A percentile compares a stretch with the other conserved stretches of the same genome.
These are phyloP conservation scores for Mycena floridula DNA, from an alignment of 768 basidiomycete genomes.

Conservation along the genomic window DNA sequence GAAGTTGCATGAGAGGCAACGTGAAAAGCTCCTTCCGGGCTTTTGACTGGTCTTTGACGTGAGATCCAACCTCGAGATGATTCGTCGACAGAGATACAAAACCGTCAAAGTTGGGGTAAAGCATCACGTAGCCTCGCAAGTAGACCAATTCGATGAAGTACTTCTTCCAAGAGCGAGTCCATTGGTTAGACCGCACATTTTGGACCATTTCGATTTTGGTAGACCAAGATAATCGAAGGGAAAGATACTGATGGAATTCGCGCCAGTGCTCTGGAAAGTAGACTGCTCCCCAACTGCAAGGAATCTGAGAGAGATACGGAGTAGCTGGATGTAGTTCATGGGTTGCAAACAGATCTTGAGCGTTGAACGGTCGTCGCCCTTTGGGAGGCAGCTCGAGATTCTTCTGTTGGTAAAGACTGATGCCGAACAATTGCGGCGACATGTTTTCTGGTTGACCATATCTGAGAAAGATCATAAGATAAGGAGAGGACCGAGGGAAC, in stretches of 20 bases:
- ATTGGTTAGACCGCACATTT: slow-evolving; percentile 70
- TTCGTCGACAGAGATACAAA: slow-evolving; percentile 84
- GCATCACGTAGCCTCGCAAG: slow-evolving; percentile 80
- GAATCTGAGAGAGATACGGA: slow-evolving; percentile 82
- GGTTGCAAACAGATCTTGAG: slow-evolving; percentile 48
- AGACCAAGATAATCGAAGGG: slow-evolving; percentile 57
- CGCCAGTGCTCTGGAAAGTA: slow-evolving; percentile 90
- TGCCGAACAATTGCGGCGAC: slow-evolving; percentile 58
- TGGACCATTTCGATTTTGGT: slow-evolving; percentile 53
- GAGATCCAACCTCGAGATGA: slow-evolving; percentile 79
- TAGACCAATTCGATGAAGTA: slow-evolving; percentile 85
- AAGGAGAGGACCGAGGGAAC: background rate
- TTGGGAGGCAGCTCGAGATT: slow-evolving; percentile 64
- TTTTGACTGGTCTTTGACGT: slow-evolving; percentile 55
- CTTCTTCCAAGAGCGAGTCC: slow-evolving; percentile 83
- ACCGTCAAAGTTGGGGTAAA: slow-evolving; percentile 77
- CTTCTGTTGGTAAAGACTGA: slow-evolving; percentile 86
- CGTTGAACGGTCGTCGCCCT: slow-evolving; percentile 65
- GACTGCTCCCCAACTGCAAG: slow-evolving; percentile 88
- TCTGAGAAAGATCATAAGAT: slow-evolving; percentile 28
- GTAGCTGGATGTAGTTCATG: slow-evolving; percentile 37
- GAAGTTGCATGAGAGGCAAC: slow-evolving; percentile 61
- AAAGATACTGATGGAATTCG: slow-evolving; percentile 77
- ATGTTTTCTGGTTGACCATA: slow-evolving; percentile 40
- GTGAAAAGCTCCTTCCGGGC: slow-evolving; percentile 61